Conservation (phyloP, 176 grass and related monocot genomes). For the Avena atlantica region DNA sequence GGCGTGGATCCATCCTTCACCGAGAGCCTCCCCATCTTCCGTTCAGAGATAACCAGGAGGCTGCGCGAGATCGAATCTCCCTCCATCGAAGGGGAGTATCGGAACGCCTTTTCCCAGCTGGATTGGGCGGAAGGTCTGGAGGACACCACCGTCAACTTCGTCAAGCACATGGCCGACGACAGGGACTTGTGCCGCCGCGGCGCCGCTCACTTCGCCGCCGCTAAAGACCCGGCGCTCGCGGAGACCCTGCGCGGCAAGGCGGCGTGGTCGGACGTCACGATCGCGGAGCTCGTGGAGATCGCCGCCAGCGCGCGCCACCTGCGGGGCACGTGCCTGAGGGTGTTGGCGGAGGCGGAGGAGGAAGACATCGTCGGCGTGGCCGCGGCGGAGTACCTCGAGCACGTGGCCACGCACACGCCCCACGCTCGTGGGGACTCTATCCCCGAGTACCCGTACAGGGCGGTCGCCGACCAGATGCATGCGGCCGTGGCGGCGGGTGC, state of each 20-base stretch:
- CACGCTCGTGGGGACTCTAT: background rate
- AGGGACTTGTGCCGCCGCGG: background rate
- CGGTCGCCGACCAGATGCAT: background rate
- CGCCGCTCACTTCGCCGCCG: background rate
- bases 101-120: background rate
- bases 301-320: background rate
- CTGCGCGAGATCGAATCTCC: too few species aligned
- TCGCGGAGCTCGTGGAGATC: background rate
- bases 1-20: background rate
- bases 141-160: background rate
- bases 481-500: background rate
- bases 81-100: too few species aligned
- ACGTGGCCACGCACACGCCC: background rate
- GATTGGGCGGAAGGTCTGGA: background rate
- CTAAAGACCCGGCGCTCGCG: background rate
- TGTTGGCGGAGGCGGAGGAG: background rate
- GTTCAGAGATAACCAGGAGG: background rate
- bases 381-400: too few species aligned
- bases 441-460: background rate
- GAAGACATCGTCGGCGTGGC: background rate
- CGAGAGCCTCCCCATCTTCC: background rate
- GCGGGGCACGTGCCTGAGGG: background rate
- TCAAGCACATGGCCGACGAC: background rate
- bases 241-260: background rate
- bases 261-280: slow-evolving; percentile 5